Conservation (phyloP, 2,329 filamentous ascomycete genomes). For the Metarhizium robertsii region DNA sequence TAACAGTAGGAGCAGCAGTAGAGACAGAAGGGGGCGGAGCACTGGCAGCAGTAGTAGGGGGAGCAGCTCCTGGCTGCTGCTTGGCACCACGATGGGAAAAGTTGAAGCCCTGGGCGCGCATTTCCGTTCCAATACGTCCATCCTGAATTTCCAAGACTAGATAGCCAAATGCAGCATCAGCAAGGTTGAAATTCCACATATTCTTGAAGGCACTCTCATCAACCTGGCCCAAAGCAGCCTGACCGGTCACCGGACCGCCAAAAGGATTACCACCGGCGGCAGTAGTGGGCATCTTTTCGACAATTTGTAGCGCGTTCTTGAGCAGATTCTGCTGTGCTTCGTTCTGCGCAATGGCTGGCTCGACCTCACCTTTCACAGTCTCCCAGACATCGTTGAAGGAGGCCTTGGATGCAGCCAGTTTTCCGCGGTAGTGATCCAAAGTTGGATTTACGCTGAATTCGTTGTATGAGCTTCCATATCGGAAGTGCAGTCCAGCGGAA, state of each 20-base stretch:
- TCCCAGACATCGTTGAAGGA: constrained; percentile 99
- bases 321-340: constrained; percentile 88
- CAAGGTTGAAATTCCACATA: constrained; percentile 99
- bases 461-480: constrained; percentile 98
- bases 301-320: constrained; percentile 81
- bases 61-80: constrained; percentile 41
- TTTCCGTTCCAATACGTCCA: constrained; percentile 93
- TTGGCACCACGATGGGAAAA: constrained; percentile 93
- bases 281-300: constrained; percentile 96
- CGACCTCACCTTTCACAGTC: constrained; percentile 91
- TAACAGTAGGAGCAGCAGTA: constrained; percentile 12
- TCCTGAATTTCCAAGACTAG: constrained; percentile 91
- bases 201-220: constrained; percentile 99
- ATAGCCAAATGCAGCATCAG: constrained; percentile 95
- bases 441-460: constrained; percentile 99
- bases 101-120: constrained; percentile 98
- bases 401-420: constrained; percentile 93
- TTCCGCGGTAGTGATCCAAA: constrained; percentile 94
- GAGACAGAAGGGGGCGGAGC: constrained; percentile 20
- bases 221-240: constrained; percentile 70
- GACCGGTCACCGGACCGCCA: constrained; percentile 70
- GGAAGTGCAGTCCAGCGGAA: constrained; percentile 94
- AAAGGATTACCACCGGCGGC: constrained; percentile 96
- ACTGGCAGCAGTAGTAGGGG: constrained; percentile 20
- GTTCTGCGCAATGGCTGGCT: constrained; percentile 88